Evolutionary conservation across 2,329 filamentous ascomycete species (phyloP).

Genomic region (Trichoderma sp.): DNA sequence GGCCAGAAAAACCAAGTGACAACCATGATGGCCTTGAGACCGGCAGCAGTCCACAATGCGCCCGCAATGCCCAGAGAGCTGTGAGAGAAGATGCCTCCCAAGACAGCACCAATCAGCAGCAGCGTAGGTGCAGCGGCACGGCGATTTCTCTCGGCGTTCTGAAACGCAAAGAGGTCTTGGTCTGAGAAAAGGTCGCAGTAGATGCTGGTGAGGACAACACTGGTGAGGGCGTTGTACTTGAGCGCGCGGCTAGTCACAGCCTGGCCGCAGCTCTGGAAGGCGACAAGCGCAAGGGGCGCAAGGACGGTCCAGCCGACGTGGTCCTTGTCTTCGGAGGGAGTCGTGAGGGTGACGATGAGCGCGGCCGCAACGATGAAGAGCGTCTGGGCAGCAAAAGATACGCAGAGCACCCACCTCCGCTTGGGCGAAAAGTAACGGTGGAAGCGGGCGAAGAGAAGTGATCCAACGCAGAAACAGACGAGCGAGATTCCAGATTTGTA

Average conservation of each 20-base stretch:
- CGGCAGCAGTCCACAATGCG: slow-evolving; percentile 61
- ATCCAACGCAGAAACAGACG: slow-evolving; percentile 69
- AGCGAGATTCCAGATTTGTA: slow-evolving; percentile 71
- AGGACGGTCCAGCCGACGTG: slow-evolving; percentile 61
- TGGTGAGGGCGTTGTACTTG: slow-evolving; percentile 70
- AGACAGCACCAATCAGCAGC: slow-evolving; percentile 52
- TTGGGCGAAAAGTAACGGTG: slow-evolving; percentile 64
- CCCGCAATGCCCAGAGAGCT: slow-evolving; percentile 51
- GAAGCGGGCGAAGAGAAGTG: slow-evolving; percentile 69
- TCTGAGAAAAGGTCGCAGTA: slow-evolving; percentile 81
- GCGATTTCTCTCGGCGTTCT: slow-evolving; percentile 54
- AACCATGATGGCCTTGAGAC: slow-evolving; percentile 58
- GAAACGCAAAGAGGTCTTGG: slow-evolving; percentile 46
- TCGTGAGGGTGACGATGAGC: slow-evolving; percentile 52
- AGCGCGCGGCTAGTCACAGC: slow-evolving; percentile 73
- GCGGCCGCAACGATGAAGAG: slow-evolving; percentile 55
- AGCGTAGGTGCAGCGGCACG: slow-evolving; percentile 52
- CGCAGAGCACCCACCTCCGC: slow-evolving; percentile 65
- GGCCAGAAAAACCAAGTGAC: slow-evolving; percentile 64
- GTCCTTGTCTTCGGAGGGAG: slow-evolving; percentile 43
- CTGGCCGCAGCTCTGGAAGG: slow-evolving; percentile 77
- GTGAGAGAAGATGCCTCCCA: slow-evolving; percentile 53
- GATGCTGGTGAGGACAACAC: slow-evolving; percentile 77
- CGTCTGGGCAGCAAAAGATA: slow-evolving; percentile 58
- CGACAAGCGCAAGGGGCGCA: slow-evolving; percentile 67